phyloP scores from a whole-genome alignment of 2,329 filamentous ascomycete genomes.

The Niveomyces coronatus region DNA sequence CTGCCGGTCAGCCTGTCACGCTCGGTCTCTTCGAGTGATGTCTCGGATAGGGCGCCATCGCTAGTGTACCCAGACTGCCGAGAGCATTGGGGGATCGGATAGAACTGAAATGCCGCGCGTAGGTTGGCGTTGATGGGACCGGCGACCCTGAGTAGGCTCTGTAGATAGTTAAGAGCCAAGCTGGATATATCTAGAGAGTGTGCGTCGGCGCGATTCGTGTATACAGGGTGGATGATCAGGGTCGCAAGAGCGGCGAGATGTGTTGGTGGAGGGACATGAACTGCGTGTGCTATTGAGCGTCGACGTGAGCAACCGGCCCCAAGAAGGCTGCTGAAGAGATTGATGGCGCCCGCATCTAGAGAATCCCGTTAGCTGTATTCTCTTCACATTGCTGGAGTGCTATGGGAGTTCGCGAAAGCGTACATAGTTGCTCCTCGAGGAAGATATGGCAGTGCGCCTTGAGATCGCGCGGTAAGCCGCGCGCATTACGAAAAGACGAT shows the following conservation, averaged over 20 bases:
- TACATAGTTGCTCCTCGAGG: conserved; percentile 65
- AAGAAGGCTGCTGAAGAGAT: conserved; percentile 55
- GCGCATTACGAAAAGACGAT: conserved; percentile 41
- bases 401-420: conserved; percentile 13
- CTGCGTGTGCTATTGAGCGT: conserved; percentile 26
- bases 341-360: conserved; percentile 37
- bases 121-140: conserved; percentile 64
- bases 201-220: conserved; percentile 62
- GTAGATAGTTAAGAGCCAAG: conserved; percentile 60
- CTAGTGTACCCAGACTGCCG: conserved; percentile 29
- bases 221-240: conserved; percentile 68
- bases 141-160: conserved; percentile 51
- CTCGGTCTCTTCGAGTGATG: conserved; percentile 26
- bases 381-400: conserved; percentile 1
- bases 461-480: conserved; percentile 50
- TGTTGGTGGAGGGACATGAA: conserved; percentile 56
- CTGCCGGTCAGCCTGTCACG: conserved; percentile 38
- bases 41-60: conserved; percentile 30
- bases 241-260: conserved; percentile 72
- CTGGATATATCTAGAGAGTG: conserved; percentile 53
- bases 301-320: conserved; percentile 35
- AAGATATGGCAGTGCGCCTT: conserved; percentile 59
- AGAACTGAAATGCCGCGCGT: conserved; percentile 62
- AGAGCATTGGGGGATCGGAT: conserved; percentile 20
- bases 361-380: not conserved